Percentiles rank a stretch among this genome's conserved stretches.
phyloP scores from a whole-genome alignment of 2,329 filamentous ascomycete species.

The Dendryphion nanum region DNA sequence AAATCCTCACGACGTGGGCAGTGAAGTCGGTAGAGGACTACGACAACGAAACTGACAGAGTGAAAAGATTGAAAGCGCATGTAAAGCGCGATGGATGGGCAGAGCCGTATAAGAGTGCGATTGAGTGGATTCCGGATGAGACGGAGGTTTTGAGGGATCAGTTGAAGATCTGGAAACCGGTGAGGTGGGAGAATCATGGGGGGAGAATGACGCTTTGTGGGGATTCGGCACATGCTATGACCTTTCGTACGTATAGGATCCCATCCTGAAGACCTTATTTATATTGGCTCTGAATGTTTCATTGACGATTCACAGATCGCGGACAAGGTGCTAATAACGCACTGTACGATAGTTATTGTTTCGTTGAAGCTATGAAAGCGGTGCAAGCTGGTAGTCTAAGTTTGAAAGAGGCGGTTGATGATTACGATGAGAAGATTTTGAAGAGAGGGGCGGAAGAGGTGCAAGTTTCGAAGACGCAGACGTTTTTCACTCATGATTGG shows the following conservation, averaged over 20 bases:
- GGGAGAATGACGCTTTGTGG: conserved; percentile 37
- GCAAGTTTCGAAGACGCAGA: conserved; percentile 31
- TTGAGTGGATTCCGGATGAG: conserved; percentile 33
- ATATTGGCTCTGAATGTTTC: background rate
- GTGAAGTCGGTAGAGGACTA: conserved; percentile 25
- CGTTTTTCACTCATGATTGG: conserved; percentile 33
- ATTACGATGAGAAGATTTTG: conserved; percentile 27
- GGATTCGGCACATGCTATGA: conserved; percentile 44
- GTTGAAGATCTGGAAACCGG: conserved; percentile 36
- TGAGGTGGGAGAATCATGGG: conserved; percentile 32
- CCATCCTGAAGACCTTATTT: background rate
- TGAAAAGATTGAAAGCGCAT: conserved; percentile 27
- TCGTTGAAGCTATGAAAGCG: conserved; percentile 23
- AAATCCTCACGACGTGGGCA: conserved; percentile 32
- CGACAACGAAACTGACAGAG: conserved; percentile 21
- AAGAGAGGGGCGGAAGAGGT: conserved; percentile 30
- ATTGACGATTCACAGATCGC: conserved; percentile 24
- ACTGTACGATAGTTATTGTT: conserved; percentile 31
- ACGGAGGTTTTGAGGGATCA: conserved; percentile 28
- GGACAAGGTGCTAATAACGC: conserved; percentile 40
- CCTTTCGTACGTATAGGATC: conserved; percentile 27
- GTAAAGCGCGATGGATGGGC: conserved; percentile 26
- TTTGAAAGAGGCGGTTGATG: conserved; percentile 16
- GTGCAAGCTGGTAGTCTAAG: conserved; percentile 7
- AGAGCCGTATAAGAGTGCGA: conserved; percentile 33